Evolutionary conservation across 2,329 filamentous ascomycete species (phyloP), one percentile per base, ranked within the genome.

Genomic region (Mollisiaceae sp.): DNA sequence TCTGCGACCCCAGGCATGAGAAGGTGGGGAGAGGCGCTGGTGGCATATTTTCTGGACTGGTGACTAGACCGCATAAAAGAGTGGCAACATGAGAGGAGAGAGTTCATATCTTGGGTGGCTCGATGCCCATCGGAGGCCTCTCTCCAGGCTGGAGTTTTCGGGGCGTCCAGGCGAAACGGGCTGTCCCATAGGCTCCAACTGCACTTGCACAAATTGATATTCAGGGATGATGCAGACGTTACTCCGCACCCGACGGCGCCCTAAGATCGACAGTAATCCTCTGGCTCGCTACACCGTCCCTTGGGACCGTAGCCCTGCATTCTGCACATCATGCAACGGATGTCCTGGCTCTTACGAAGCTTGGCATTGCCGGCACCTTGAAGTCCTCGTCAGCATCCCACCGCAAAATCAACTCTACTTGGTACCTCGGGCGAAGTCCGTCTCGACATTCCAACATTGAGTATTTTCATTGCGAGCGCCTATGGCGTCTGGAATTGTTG

Each of bases 191-290:
- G 45, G 62, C 57, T 39, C 22, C 41, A 22, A 55, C 27, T 63
- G 36, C 39, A n/a, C 14, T 20, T n/a, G 9, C 5, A 45, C 43
- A 15, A 32, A 32, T 27, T 54, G 50, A 27, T 32, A 45, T 43
- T 41, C 35, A 36, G 47, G 56, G 50, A 32, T 35, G 6, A 27
- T 65, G 59, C 63, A 55, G 52, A 61, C 59, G 63, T 65, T 65
- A 62, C 52, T 65, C 63, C 50, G 50, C n/a, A 32, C 38, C 27
- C 52, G 39, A 20, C 47, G 39, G 45, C 45, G 18, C 15, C 27
- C 50, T 18, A 20, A 35, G 22, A 35, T 54, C 27, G 24, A 35
- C 24, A 54, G 24, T 35, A 11, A 54, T 54, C 12, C 24, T 54
- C 24, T 54, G 50, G 27, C 50, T 50, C 45, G 45, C 45, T 50